Evolutionary conservation across 2,329 filamentous ascomycete genomes (phyloP), one percentile per base, ranked within the genome.

Genomic region (Sordariomycetes sp.): DNA sequence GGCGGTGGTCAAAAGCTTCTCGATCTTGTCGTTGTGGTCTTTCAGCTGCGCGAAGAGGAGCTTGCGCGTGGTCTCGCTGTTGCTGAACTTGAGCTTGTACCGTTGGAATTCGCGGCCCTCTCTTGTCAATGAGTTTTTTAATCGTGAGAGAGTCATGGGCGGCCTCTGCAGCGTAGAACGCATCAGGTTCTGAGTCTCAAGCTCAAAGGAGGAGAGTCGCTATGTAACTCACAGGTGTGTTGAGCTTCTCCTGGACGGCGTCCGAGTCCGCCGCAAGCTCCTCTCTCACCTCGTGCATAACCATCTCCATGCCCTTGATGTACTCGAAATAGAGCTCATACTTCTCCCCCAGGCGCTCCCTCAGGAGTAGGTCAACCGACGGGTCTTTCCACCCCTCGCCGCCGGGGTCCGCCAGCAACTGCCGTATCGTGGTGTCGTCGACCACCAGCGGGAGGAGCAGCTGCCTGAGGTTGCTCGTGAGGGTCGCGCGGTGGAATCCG

Each of bases 1-100:
- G 52, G 61, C 63, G 1, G 60, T 55, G 7, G 50, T 58, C 0
- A 67, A 20, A 1, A 68, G 60, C 10, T 62, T 64, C 52, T 63
- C 60, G 8, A 68, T 61, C 22, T 61, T 63, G 20, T 59, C 52
- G 51, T 65, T 63, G 25, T 63, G 62, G 2, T 60, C 59, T n/a
- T 64, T 53, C 2, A 69, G 56, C 48, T 64, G 55, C 1, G 14
- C 58, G 22, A 69, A 67, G 1, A 67, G 62, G 5, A 48, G n/a
- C 1, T 59, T 64, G 14, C 66, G 61, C 14, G 52, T 22, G 4
- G 28, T n/a, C 20, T 63, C 61, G 1, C 63, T 60, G 28, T 63
- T 65, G 59, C 60, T 62, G 28, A 68, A 67, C 43, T 64, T 67
- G 34, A 67, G 1, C 16, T 59, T 62, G 55, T 61, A 65, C 1